Percentiles rank a stretch among this genome's conserved stretches.
Evolutionary conservation across 345 rosid species (phyloP).

Genomic region (Trapa incisa): DNA sequence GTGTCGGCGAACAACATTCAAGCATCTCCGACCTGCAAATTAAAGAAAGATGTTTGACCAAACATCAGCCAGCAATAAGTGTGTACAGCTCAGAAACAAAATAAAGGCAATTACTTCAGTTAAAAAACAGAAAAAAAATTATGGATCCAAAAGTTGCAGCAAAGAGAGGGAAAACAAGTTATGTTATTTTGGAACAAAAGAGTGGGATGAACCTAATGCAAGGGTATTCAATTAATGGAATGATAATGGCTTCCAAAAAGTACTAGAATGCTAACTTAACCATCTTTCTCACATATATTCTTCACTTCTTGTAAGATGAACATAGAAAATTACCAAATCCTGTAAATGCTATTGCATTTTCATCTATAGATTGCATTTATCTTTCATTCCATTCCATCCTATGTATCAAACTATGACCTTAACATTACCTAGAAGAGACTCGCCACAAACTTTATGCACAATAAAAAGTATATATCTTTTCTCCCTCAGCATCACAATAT

Average conservation of each 20-base stretch:
- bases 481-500: not conserved
- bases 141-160: slow-evolving; percentile 7
- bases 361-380: too few relatives aligned
- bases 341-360: too few relatives aligned
- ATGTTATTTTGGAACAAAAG: too few relatives aligned
- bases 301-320: too few relatives aligned
- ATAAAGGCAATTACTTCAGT: not conserved
- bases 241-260: too few relatives aligned
- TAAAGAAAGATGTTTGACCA: slow-evolving; percentile 10
- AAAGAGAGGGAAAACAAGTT: not conserved
- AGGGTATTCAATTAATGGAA: too few relatives aligned
- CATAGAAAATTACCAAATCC: too few relatives aligned
- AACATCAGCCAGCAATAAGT: not conserved
- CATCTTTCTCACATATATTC: too few relatives aligned
- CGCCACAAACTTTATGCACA: not conserved
- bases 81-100: not conserved
- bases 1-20: slow-evolving; percentile 48
- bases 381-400: too few relatives aligned
- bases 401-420: too few relatives aligned
- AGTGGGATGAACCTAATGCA: too few relatives aligned
- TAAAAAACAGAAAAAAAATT: not conserved
- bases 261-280: too few relatives aligned
- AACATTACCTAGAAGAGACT: not conserved
- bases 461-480: not conserved
- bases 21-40: slow-evolving; percentile 50